Evolutionary conservation across 2,329 filamentous ascomycete species (phyloP), one percentile per base, ranked within the genome.

Genomic region (Aspergillus intermedius): DNA sequence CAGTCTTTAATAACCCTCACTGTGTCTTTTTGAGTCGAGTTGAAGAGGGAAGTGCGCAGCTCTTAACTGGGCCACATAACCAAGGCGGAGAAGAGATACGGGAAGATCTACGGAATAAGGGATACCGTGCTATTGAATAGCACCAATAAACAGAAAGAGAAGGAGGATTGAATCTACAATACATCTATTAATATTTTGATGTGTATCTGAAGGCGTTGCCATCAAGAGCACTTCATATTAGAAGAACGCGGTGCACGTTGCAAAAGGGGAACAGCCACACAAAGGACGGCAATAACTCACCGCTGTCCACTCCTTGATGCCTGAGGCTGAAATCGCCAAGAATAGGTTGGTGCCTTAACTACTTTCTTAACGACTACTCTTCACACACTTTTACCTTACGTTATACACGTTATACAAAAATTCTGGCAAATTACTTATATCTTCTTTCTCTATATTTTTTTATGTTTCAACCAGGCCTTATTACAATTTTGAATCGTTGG

Each of bases 1-100:
- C 62, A 60, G 54, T 51, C 32, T 51, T 57, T 54, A 60, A 59
- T 59, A 65, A 61, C 56, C 65, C 62, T 60, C 63, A 60, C 63
- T 66, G 65, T 66, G 61, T 67, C 60, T 60, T 53, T 58, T 53
- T 60, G 48, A 47, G 46, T 28, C 19, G 37, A 42, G 34, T 46
- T 30, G 13, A 17, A 21, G 15, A 25, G 25, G 25, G 25, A 10
- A 28, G 10, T 12, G 10, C 44, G 15, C 34, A 25, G 15, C 17
- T 19, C 19, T 25, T 19, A 37, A 40, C 15, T 40, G 37, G 37
- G 37, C 37, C 37, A 40, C 37, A 40, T 40, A 40, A 40, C 37
- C 15, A 40, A 40, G 37, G 37, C 8, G 21, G 34, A 44, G 13
- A 44, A 39, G 41, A 23, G 13, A 32, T 44, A 47, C 50, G 39